phyloP scores from a whole-genome alignment of 805 yeast species.

The Yarrowia alimentaria region DNA sequence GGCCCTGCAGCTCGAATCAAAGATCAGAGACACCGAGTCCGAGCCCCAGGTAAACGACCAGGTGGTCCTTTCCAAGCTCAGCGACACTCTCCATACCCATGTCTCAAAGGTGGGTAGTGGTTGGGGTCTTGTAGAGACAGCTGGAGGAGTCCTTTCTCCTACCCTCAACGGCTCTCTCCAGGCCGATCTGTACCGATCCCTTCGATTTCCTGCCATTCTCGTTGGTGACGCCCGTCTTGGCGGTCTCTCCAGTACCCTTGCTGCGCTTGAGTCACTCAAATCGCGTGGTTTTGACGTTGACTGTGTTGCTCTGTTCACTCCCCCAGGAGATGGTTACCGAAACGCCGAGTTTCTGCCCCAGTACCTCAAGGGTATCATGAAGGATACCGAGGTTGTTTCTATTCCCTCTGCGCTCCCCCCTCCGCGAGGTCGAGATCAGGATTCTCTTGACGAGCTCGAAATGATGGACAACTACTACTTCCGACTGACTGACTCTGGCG shows the following conservation, averaged over 20 bases:
- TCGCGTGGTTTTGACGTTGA: constrained; percentile 33
- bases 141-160: constrained; percentile 35
- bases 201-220: constrained; percentile 32
- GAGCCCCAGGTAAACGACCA: constrained; percentile 14
- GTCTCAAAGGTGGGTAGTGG: constrained; percentile 8
- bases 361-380: constrained; percentile 29
- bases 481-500: background rate
- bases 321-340: constrained; percentile 23
- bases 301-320: constrained; percentile 30
- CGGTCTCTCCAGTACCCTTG: constrained; percentile 33
- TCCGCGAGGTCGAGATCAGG: constrained; percentile 29
- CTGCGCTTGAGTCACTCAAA: constrained; percentile 33
- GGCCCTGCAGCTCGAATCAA: constrained; percentile 27
- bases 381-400: constrained; percentile 24
- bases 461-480: constrained; percentile 31
- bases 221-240: constrained; percentile 33
- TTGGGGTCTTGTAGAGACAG: constrained; percentile 34
- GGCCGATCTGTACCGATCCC: constrained; percentile 33
- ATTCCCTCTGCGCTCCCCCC: constrained; percentile 15
- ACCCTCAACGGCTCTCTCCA: constrained; percentile 31
- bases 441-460: constrained; percentile 19
- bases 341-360: constrained; percentile 31
- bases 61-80: constrained; percentile 14
- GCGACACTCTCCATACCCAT: constrained; percentile 7
- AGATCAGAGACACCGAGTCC: constrained; percentile 1